phyloP scores from a whole-genome alignment of 768 basidiomycete genomes.

The Hemileccinum impolitum region DNA sequence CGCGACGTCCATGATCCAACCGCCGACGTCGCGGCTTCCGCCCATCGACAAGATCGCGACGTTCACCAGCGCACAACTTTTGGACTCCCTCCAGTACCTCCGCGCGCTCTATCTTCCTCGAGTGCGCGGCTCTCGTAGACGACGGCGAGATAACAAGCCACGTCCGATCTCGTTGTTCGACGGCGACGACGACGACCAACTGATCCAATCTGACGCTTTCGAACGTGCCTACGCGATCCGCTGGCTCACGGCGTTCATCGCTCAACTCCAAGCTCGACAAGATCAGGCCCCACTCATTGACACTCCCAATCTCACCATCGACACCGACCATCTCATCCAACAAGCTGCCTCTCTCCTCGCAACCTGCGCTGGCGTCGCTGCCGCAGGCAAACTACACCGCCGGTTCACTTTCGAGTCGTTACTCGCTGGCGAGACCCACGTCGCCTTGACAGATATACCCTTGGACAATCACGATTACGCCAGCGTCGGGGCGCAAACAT shows the following conservation, averaged over 20 bases:
- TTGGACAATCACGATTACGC: conserved; percentile 65
- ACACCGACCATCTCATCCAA: conserved; percentile 41
- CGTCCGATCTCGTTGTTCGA: background rate
- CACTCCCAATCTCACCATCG: too few species aligned
- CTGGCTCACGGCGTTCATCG: conserved; percentile 71
- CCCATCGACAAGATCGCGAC: conserved; percentile 44
- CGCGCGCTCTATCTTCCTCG: conserved; percentile 55
- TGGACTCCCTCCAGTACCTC: conserved; percentile 48
- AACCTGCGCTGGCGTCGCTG: conserved; percentile 58
- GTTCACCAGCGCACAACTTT: conserved; percentile 35
- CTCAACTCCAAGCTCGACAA: conserved; percentile 30
- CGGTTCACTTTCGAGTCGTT: conserved; percentile 43
- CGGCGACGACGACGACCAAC: conserved; percentile 2
- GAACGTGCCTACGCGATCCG: conserved; percentile 66
- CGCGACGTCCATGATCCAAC: conserved; percentile 17
- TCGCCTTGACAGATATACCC: conserved; percentile 63
- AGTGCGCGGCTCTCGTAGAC: conserved; percentile 56
- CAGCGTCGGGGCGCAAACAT: conserved; percentile 83
- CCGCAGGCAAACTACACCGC: conserved; percentile 57
- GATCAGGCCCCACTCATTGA: background rate
- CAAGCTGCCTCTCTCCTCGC: conserved; percentile 63
- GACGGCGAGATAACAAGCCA: conserved; percentile 4
- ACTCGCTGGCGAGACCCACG: conserved; percentile 22
- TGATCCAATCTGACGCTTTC: conserved; percentile 54
- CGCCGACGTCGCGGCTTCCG: conserved; percentile 55